Conservation (phyloP, 2,329 filamentous ascomycete genomes). For the Colletotrichum lupini region DNA sequence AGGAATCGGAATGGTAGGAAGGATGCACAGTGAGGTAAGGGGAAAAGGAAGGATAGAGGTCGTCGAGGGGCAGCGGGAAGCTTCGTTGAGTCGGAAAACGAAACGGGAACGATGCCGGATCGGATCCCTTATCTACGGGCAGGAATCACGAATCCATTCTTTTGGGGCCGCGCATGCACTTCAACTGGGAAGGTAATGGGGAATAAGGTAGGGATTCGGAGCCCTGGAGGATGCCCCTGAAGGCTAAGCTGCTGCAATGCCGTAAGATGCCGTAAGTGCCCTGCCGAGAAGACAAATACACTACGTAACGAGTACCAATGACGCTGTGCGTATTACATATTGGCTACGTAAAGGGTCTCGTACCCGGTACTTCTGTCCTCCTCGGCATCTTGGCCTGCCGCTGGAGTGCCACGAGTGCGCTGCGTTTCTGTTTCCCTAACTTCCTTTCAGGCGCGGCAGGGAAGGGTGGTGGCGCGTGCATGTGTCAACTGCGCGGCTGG, state of each 20-base stretch:
- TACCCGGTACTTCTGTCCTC: constrained; percentile 12
- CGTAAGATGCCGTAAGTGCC: constrained; percentile 5
- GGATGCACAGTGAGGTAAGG: not conserved
- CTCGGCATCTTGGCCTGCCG: not conserved
- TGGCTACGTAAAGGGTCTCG: not conserved
- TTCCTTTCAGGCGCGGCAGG: no score
- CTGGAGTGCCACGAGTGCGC: not conserved
- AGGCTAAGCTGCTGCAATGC: not conserved
- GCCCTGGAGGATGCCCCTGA: not conserved
- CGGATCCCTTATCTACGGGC: constrained; percentile 25
- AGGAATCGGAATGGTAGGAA: not conserved
- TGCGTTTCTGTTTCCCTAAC: not conserved
- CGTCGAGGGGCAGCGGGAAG: constrained; percentile 1
- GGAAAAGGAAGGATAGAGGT: not conserved
- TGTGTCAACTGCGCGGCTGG: constrained; percentile 13
- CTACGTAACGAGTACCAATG: constrained; percentile 23
- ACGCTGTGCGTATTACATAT: constrained; percentile 6
- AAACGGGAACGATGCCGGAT: constrained; percentile 22
- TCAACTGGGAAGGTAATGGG: not conserved
- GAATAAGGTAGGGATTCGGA: not conserved
- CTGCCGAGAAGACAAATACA: not conserved
- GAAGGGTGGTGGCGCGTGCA: constrained; percentile 2
- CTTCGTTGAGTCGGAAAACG: not conserved
- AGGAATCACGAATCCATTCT: constrained; percentile 18
- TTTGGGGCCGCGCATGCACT: not conserved